These are phyloP conservation scores for Xylariomycetidae sp. DNA, from an alignment of 2,329 filamentous ascomycete genomes.

Conservation along the genomic window DNA sequence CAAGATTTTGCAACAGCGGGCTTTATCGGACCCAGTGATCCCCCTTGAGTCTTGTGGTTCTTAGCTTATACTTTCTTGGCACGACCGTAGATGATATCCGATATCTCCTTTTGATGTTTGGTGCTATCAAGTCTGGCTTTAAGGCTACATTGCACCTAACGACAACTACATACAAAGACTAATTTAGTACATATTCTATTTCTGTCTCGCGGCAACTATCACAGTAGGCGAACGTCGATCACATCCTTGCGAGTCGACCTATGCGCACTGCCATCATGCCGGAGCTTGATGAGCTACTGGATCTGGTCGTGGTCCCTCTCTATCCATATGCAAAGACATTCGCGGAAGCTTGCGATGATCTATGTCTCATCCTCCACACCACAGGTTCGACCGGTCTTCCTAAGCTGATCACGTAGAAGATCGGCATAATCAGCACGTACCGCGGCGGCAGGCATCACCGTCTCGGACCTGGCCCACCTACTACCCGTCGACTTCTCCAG, in stretches of 20 bases:
- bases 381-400: conserved; percentile 19
- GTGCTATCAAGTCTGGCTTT: conserved; percentile 19
- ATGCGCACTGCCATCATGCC: conserved; percentile 17
- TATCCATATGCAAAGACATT: conserved; percentile 19
- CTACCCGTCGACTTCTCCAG: no score
- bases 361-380: conserved; percentile 17
- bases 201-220: conserved; percentile 16
- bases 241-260: conserved; percentile 14
- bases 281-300: conserved; percentile 14
- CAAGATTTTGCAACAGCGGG: conserved; percentile 18
- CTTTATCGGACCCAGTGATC: conserved; percentile 18
- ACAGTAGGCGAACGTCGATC: conserved; percentile 16
- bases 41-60: not conserved
- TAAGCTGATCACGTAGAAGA: no score
- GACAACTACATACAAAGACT: no score
- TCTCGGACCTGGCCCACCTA: no score
- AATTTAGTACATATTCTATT: no score
- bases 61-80: no score
- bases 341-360: conserved; percentile 16
- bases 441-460: no score
- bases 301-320: conserved; percentile 13
- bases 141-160: conserved; percentile 17
- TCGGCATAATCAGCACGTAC: no score
- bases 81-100: not conserved
- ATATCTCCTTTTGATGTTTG: conserved; percentile 10